Base-by-base conservation (phyloP, 768 basidiomycete species). In the Russula emetica region DNA sequence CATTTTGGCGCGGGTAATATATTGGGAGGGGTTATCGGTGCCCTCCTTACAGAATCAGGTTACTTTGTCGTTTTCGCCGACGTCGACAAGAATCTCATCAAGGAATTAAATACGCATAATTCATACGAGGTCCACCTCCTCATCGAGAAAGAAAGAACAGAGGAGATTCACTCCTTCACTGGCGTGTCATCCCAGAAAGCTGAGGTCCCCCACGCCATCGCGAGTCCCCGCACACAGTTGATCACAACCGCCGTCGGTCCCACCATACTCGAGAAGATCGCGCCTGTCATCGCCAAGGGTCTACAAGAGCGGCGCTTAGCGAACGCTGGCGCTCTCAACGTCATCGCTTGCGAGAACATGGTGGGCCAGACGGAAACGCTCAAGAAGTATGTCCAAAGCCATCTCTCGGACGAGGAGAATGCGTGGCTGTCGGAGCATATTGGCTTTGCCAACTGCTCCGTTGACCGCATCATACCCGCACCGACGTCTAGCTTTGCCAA, bases 281-380 rank as follows among this genome's bases (percentile, higher is more conserved):
- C 76, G 0, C 73, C 69, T 3, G 70, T 70, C 18, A 70, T 78
- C 55, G 76, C 77, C 5, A 63, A 70, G 54, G 77, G 76, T 8
- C 65, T 78, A 52, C 66, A 61, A 22, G 70, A 68, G 45, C 75
- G 77, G 18, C 68, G 70, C 47, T 58, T 63, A 20, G 68, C 66
- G 8, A 64, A 63, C 20, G 70, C 53, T 1, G 67, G 70, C 26
- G 9, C 71, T 14, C 59, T 78, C 9, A 76, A 76, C 61, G 65
- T 78, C 47, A 75, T 78, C 62, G 77, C 77, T 2, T 78, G 77
- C 69, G 77, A 78, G 67, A 78, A 78, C 69, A 73, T 74, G 66
- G 69, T 77, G 47, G 69, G 72, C 26, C 76, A 76, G 40, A 78
- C 76, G 3, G 68, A 68, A 9, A 62, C 66, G 40, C 71, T 78